A percentile compares a stretch with the other conserved stretches of the same genome.
Evolutionary conservation across 305 asterid genomes (phyloP).

Genomic region (Fraxinus platypoda): DNA sequence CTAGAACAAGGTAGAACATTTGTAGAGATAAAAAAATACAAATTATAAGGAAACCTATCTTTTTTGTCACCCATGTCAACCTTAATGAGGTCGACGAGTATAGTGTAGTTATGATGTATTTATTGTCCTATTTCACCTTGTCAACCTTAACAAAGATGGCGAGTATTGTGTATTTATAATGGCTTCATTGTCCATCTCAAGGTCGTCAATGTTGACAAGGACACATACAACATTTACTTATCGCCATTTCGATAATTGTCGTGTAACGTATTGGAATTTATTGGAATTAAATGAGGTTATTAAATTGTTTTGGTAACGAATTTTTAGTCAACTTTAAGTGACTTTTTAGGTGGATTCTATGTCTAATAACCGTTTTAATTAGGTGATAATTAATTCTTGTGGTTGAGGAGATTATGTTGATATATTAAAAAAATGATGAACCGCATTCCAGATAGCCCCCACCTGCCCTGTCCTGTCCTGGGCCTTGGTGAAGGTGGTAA

Average conservation of each 20-base stretch:
- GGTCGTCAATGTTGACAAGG: neutral
- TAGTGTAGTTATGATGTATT: neutral
- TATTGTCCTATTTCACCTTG: neutral
- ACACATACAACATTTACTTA: neutral
- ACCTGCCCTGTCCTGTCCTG: too few species aligned
- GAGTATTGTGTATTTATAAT: neutral
- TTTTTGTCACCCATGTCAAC: neutral
- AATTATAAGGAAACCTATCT: too few species aligned
- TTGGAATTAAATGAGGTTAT: neutral
- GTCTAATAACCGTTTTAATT: neutral
- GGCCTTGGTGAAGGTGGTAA: too few species aligned
- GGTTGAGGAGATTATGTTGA: neutral
- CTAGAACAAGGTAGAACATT: neutral
- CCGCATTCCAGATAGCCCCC: too few species aligned
- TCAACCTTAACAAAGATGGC: neutral
- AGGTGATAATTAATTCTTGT: neutral
- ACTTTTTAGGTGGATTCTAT: neutral
- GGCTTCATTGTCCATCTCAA: neutral
- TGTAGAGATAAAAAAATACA: neutral
- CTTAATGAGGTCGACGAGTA: neutral
- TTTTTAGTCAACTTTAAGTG: neutral
- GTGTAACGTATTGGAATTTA: neutral
- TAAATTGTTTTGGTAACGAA: neutral
- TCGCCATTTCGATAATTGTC: neutral
- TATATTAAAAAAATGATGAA: too few species aligned